Base-by-base conservation (phyloP, 805 yeast species). In the Clavispora vitiphila region DNA sequence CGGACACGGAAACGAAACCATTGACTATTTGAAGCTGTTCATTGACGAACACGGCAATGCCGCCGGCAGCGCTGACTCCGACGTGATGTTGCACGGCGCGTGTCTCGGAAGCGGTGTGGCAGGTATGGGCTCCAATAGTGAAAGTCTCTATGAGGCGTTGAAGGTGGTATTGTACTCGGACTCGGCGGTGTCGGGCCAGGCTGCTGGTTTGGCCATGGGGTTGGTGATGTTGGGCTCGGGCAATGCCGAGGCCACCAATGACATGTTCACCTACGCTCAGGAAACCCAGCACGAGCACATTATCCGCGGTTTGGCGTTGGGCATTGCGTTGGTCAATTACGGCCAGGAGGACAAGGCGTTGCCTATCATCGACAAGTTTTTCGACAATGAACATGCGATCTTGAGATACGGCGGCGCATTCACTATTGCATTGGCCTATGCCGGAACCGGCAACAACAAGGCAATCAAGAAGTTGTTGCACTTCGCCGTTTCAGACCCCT, bases 271-370 rank as follows among this genome's bases (percentile, higher is more conserved):
- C 2, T 91, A 89, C 63, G 96, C 98, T 3, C 84, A 84, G 60
- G 97, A 90, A 58, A 91, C 98, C 15, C 90, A 87, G 62, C 99
- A 93, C 67, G 97, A 90, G 64, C 89, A 87, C 54, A 91, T 93
- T 46, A 83, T 88, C 38, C 85, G 98, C 62, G 95, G 96, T n/a
- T 71, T 90, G 52, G 86, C 96, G 1, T 76, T 91, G 44, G 96
- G 96, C 46, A 72, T 91, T 54, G 95, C 98, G 0, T 69, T 93
- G 49, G 73, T 91, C 44, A 84, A 81, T 63, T 91, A 83, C 58
- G 96, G 95, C 34, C 81, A 80, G 55, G 96, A 89, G 64, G 89
- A 81, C 50, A 72, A 77, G 44, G 93, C 96, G 5, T 88, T 87
- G 52, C 64, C 62, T 8, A 63, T 78, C 24, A 86, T 91, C 48